Evolutionary conservation across 805 yeast genomes (phyloP).

Genomic region (Cyberlindnera mycetangii): DNA sequence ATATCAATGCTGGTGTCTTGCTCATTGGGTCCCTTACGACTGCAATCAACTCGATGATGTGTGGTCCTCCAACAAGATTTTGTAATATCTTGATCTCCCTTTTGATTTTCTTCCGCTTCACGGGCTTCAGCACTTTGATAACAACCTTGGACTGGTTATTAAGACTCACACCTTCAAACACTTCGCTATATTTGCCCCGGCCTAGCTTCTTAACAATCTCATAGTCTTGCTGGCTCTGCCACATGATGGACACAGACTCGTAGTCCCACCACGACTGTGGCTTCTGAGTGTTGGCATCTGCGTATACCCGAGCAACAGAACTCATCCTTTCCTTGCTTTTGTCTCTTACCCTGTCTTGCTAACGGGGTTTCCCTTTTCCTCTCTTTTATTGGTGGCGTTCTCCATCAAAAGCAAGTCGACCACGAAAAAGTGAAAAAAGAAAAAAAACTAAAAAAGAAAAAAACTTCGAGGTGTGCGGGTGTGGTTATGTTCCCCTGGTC

Average conservation of each 20-base stretch:
- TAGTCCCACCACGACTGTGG: conserved; percentile 90
- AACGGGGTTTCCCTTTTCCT: neutral
- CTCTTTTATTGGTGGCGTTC: neutral
- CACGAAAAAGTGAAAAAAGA: too few relatives aligned
- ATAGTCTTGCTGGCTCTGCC: conserved; percentile 85
- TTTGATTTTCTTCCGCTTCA: conserved; percentile 87
- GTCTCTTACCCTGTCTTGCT: too few relatives aligned
- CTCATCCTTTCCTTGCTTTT: too few relatives aligned
- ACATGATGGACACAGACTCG: conserved; percentile 63
- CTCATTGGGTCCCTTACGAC: conserved; percentile 84
- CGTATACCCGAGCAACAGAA: conserved; percentile 76
- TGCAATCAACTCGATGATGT: conserved; percentile 70
- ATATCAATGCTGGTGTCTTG: conserved; percentile 85
- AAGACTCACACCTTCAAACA: conserved; percentile 77
- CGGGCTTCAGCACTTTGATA: conserved; percentile 90
- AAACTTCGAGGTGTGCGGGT: conserved; percentile 1
- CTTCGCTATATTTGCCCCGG: conserved; percentile 92
- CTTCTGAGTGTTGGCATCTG: conserved; percentile 72
- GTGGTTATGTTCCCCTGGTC: too few relatives aligned
- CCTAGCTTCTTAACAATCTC: conserved; percentile 85
- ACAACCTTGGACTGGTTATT: conserved; percentile 64
- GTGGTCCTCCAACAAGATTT: conserved; percentile 81
- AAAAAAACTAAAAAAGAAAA: too few relatives aligned
- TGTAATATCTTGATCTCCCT: conserved; percentile 86
- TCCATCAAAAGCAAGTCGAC: too few relatives aligned